Evolutionary conservation across 2,329 filamentous ascomycete species (phyloP).

Genomic region (Pseudogymnoascus sp.): DNA sequence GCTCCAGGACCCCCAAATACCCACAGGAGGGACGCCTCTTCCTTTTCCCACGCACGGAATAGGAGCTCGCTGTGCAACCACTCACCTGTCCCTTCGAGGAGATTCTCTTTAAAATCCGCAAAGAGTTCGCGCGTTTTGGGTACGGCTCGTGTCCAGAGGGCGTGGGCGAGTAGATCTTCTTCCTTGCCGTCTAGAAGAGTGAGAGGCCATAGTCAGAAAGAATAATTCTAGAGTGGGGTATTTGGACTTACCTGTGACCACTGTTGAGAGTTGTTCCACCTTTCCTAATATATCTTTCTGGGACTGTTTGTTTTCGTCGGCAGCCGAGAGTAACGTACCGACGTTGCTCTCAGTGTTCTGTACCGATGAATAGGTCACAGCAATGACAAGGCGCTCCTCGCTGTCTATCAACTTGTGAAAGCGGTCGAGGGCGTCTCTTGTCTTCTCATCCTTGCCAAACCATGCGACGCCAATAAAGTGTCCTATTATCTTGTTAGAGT

Average conservation of each 20-base stretch:
- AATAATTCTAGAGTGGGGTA: background rate
- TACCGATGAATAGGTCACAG: background rate
- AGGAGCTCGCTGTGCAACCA: background rate
- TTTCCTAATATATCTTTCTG: background rate
- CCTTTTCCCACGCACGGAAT: background rate
- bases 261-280: background rate
- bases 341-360: background rate
- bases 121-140: background rate
- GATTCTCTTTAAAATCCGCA: background rate
- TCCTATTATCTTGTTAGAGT: background rate
- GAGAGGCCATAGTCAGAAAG: too few relatives aligned
- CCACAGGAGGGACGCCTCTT: background rate
- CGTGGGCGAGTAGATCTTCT: background rate
- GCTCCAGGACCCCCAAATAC: background rate
- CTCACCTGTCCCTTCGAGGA: background rate
- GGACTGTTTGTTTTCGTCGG: background rate
- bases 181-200: background rate
- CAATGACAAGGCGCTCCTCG: background rate
- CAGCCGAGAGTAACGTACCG: background rate
- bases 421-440: background rate
- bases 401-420: background rate
- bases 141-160: background rate
- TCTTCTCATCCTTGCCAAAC: background rate
- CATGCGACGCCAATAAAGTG: background rate
- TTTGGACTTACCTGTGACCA: background rate